Evolutionary conservation across 2,329 filamentous ascomycete species (phyloP), one percentile per base, ranked within the genome.

Genomic region (Chaetomiaceae sp.): DNA sequence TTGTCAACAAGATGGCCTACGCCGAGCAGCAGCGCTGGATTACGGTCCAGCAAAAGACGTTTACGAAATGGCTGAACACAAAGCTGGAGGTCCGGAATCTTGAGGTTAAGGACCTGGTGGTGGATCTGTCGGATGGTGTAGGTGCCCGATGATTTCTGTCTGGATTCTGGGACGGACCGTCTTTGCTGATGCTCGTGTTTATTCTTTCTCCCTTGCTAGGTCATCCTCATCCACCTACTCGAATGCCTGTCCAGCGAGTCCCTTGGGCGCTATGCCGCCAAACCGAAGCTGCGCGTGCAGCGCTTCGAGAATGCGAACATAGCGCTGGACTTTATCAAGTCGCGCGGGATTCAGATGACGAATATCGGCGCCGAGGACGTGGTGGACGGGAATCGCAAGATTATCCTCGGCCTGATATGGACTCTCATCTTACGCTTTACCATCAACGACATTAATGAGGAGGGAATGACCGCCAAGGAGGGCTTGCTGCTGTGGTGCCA

Each of bases 21-120:
- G 72, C 78, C 60, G 80, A 83, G 68, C 80, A 85, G 71, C 80
- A 85, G 69, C 76, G 78, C 69, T 86, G 83, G 83, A 79, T 86
- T 64, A 84, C 78, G 67, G 90, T 96, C 73, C 92, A 97, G 77
- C 87, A 97, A 72, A 99, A 97, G 81, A 99, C 94, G 25, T 99
- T 99, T 73, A 96, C 91, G 55, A 99, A 97, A 89, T 99, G 94
- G 94, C 82, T 99, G 62, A 99, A 99, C 73, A 95, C 90, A 64
- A 99, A 99, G 75, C 77, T 99, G 65, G 86, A 87, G 69, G 80
- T 77, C 56, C 84, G 92, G 62, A 76, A 86, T 51, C 74, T 96
- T 59, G 84, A 86, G 65, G 89, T 97, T 65, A 85, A 89, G 66
- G 89, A 96, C 70, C 79, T 99, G 52, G 90, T 95, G 56, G 78